These are phyloP conservation scores for Fusarium globosum DNA, from an alignment of 2,329 filamentous ascomycete genomes.

Conservation along the genomic window DNA sequence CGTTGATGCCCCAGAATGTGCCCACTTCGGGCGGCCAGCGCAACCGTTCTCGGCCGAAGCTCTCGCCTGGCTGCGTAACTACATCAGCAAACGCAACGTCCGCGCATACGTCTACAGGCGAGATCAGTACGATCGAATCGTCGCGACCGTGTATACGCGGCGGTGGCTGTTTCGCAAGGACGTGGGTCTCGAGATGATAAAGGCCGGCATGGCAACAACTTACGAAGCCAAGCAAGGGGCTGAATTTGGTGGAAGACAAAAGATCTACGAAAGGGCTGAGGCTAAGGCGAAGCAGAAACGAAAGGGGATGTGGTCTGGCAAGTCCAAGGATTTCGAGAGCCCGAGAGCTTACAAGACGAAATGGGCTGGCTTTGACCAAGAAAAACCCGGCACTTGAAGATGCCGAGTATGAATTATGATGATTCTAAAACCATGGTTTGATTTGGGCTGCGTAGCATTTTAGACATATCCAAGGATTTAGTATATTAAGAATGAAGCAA, in stretches of 20 bases:
- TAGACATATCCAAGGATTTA: constrained; percentile 3
- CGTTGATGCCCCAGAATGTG: constrained; percentile 90
- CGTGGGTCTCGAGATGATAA: constrained; percentile 91
- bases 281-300: constrained; percentile 72
- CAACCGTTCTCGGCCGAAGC: constrained; percentile 89
- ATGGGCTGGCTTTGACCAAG: constrained; percentile 44
- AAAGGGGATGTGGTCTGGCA: constrained; percentile 80
- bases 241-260: constrained; percentile 82
- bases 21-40: constrained; percentile 89
- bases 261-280: constrained; percentile 74
- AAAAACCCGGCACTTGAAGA: constrained; percentile 33
- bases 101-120: constrained; percentile 84
- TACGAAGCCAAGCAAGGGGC: constrained; percentile 93
- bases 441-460: constrained; percentile 15
- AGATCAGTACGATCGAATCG: constrained; percentile 93
- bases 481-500: constrained; percentile 1
- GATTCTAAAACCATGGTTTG: neutral
- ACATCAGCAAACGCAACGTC: constrained; percentile 78
- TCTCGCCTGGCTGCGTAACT: constrained; percentile 79
- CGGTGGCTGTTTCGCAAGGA: constrained; percentile 77
- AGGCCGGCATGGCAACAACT: constrained; percentile 83
- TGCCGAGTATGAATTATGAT: constrained; percentile 7
- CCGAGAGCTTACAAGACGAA: constrained; percentile 86
- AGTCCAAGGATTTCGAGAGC: constrained; percentile 75
- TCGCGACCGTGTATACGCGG: constrained; percentile 84